phyloP scores from a whole-genome alignment of 2,329 filamentous ascomycete species.

The Spiromastix sp. region DNA sequence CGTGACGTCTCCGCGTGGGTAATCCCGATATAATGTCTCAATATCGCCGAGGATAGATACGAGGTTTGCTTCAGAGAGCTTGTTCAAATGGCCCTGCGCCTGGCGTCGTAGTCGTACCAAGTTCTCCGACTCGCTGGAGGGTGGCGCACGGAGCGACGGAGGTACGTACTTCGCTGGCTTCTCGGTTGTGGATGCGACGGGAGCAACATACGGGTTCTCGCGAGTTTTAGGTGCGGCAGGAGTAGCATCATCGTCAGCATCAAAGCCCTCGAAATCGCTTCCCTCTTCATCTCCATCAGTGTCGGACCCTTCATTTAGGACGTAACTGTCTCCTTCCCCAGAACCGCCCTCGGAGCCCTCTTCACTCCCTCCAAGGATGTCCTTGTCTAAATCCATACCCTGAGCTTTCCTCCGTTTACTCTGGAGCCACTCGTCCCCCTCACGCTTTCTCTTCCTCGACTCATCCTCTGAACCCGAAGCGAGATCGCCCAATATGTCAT shows the following conservation, averaged over 20 bases:
- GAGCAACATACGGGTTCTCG: constrained; percentile 86
- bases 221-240: constrained; percentile 32
- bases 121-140: constrained; percentile 55
- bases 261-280: constrained; percentile 25
- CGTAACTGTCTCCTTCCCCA: constrained; percentile 17
- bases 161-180: constrained; percentile 68
- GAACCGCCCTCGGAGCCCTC: constrained; percentile 24
- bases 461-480: constrained; percentile 41
- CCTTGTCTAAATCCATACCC: constrained; percentile 17
- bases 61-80: constrained; percentile 83
- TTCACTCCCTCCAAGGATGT: constrained; percentile 23
- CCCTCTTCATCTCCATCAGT: constrained; percentile 25
- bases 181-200: constrained; percentile 30
- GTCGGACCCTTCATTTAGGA: constrained; percentile 17
- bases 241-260: constrained; percentile 22
- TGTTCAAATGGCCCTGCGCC: constrained; percentile 80
- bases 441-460: constrained; percentile 47
- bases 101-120: constrained; percentile 63
- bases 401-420: constrained; percentile 47
- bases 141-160: constrained; percentile 62
- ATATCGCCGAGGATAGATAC: constrained; percentile 73
- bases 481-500: constrained; percentile 62
- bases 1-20: constrained; percentile 82
- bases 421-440: constrained; percentile 51
- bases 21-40: constrained; percentile 70